Conservation (phyloP, 768 basidiomycete genomes). For the Kwoniella botswanensis region DNA sequence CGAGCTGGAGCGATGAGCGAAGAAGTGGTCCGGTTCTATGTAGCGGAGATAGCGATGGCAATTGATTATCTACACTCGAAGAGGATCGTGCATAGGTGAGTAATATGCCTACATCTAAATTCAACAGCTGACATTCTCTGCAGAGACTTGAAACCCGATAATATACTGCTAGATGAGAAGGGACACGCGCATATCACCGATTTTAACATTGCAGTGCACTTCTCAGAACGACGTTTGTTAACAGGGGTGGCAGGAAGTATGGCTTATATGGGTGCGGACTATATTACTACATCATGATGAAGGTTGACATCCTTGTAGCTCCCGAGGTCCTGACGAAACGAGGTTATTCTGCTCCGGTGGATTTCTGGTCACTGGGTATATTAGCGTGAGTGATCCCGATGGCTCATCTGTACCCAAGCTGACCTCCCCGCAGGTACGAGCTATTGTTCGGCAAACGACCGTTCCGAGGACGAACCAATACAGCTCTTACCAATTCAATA, state of each 20-base stretch:
- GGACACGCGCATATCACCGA: conserved; percentile 98
- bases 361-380: conserved; percentile 97
- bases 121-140: conserved; percentile 22
- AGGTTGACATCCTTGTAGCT: conserved; percentile 57
- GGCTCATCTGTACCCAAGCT: neutral
- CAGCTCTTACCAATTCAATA: conserved; percentile 89
- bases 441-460: conserved; percentile 88
- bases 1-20: conserved; percentile 75
- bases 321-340: conserved; percentile 92
- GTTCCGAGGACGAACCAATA: conserved; percentile 91
- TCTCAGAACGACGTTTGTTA: conserved; percentile 83
- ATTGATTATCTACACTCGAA: conserved; percentile 89
- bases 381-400: conserved; percentile 65
- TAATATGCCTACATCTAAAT: conserved; percentile 5
- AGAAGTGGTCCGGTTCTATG: conserved; percentile 80
- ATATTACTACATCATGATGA: conserved; percentile 13
- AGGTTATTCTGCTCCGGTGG: conserved; percentile 91
- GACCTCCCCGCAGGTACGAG: conserved; percentile 63
- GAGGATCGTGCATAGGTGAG: conserved; percentile 93
- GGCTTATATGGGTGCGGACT: conserved; percentile 89
- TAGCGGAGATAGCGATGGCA: conserved; percentile 86
- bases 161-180: conserved; percentile 87
- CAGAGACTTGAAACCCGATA: conserved; percentile 96
- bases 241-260: conserved; percentile 96
- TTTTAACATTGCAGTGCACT: conserved; percentile 99